A percentile compares a stretch with the other conserved stretches of the same genome.
Evolutionary conservation across 2,329 filamentous ascomycete species (phyloP).

Genomic region (Fonsecaea monophora): DNA sequence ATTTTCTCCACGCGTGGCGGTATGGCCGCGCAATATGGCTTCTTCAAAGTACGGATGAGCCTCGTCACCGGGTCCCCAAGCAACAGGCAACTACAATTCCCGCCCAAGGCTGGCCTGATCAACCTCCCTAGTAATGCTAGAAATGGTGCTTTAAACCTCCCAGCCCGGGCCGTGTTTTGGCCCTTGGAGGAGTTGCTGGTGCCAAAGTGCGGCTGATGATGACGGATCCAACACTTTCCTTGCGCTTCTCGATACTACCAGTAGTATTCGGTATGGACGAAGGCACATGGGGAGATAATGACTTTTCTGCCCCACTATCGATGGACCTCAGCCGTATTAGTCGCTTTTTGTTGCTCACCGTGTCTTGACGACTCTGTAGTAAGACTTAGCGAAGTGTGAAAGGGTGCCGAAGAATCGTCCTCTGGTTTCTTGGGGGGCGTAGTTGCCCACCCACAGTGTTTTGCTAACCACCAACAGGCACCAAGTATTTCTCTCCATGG

Average conservation of each 20-base stretch:
- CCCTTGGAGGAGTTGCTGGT: background rate
- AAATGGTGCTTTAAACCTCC: background rate
- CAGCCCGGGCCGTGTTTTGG: constrained; percentile 2
- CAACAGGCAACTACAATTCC: constrained; percentile 33
- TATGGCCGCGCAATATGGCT: constrained; percentile 38
- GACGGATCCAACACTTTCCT: constrained; percentile 18
- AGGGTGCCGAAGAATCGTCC: too few relatives aligned
- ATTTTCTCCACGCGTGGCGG: constrained; percentile 32
- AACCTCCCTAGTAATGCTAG: background rate
- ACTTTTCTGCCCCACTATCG: background rate
- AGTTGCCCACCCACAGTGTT: background rate
- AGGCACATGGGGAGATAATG: background rate
- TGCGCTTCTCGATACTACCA: constrained; percentile 5
- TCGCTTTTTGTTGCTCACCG: background rate
- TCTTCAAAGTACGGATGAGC: constrained; percentile 22
- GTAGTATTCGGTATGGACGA: background rate
- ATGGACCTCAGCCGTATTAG: background rate
- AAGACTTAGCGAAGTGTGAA: background rate
- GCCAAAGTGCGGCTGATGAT: constrained; percentile 22
- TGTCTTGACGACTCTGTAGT: background rate
- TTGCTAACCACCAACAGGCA: background rate
- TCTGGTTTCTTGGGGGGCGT: background rate
- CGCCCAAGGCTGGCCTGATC: constrained; percentile 10
- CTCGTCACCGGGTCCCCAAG: constrained; percentile 30
- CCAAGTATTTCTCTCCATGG: background rate